These are phyloP conservation scores for Chenopodium suecicum DNA, from an alignment of 148 eudicot genomes.

Conservation along the genomic window DNA sequence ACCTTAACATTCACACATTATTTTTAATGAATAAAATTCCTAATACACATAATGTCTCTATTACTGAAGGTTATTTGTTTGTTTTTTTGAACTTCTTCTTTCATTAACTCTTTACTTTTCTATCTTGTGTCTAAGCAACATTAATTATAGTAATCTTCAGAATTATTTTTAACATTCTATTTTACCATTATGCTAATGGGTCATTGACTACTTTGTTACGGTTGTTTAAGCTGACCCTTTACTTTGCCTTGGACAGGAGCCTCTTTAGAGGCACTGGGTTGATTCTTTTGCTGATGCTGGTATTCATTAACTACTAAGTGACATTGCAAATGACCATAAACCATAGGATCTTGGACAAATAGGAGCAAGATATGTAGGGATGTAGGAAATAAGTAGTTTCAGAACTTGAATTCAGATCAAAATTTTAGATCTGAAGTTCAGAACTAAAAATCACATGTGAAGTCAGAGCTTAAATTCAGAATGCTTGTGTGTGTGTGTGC, in stretches of 20 bases:
- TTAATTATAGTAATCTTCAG: neutral
- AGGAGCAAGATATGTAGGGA: slow-evolving; percentile 22
- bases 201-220: neutral
- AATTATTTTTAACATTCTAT: neutral
- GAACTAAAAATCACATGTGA: no score
- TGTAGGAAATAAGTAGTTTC: neutral
- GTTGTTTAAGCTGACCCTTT: neutral
- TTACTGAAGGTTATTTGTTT: neutral
- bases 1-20: neutral
- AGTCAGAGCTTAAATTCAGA: no score
- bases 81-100: no score
- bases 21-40: neutral
- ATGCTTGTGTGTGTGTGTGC: no score
- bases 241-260: neutral
- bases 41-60: neutral
- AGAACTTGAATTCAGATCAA: no score
- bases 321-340: neutral
- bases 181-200: neutral
- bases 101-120: neutral
- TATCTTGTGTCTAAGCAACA: neutral
- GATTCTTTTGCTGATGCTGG: neutral
- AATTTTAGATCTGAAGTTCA: no score
- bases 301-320: neutral
- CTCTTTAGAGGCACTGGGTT: neutral
- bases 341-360: slow-evolving; percentile 24